These are phyloP conservation scores for Myriosclerotinia scirpicola DNA, from an alignment of 2,329 filamentous ascomycete species.

Conservation along the genomic window DNA sequence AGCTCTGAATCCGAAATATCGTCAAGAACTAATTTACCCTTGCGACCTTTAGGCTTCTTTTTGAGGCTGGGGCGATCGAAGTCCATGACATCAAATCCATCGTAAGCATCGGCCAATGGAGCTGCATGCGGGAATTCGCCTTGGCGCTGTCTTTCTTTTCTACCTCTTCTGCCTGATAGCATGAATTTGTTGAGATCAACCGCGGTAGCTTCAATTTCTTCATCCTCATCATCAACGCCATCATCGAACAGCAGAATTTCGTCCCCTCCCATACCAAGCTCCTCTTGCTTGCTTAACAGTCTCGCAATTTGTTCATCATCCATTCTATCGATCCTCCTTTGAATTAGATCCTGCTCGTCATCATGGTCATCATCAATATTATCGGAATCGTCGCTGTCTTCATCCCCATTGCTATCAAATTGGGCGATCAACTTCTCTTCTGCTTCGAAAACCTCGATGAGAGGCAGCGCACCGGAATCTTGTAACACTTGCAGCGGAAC, in stretches of 20 bases:
- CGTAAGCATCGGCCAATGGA: constrained; percentile 53
- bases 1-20: constrained; percentile 67
- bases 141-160: constrained; percentile 34
- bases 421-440: constrained; percentile 39
- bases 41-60: constrained; percentile 63
- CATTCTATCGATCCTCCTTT: constrained; percentile 46
- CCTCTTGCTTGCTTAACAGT: constrained; percentile 60
- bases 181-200: constrained; percentile 17
- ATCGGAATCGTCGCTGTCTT: constrained; percentile 29
- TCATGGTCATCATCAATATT: constrained; percentile 23
- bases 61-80: constrained; percentile 68
- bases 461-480: constrained; percentile 34
- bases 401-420: constrained; percentile 42
- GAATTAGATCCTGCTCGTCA: constrained; percentile 43
- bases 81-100: constrained; percentile 83
- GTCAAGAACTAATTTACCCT: constrained; percentile 52
- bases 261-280: constrained; percentile 60
- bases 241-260: constrained; percentile 58
- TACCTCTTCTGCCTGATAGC: constrained; percentile 30
- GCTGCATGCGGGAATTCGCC: constrained; percentile 54
- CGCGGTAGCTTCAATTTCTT: constrained; percentile 14
- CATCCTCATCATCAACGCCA: constrained; percentile 39
- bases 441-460: constrained; percentile 42
- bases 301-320: constrained; percentile 64
- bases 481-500: constrained; percentile 43